Evolutionary conservation across 805 yeast genomes (phyloP), one percentile per base, ranked within the genome.

Genomic region (Scheffersomyces amazonensis): DNA sequence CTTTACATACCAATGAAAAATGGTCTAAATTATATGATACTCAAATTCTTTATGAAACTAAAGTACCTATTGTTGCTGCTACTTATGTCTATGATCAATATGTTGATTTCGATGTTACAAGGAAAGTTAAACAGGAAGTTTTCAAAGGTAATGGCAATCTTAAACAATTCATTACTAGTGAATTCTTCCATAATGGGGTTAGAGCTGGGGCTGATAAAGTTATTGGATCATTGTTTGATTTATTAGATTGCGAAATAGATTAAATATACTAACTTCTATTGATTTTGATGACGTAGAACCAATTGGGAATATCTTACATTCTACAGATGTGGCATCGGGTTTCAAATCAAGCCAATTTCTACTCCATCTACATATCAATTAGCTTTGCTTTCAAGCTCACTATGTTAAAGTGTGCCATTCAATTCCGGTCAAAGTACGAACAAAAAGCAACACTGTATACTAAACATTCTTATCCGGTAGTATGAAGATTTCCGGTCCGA

Each of bases 181-280:
- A 74, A 37, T 66, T 52, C 40, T 75, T 76, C 53, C 81, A 76
- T 47, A 69, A 72, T 44, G 82, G 82, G 0, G 45, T 73, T 12
- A 57, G 76, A 20, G 66, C 66, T 0, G 59, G 65, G 33, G 60
- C 76, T 1, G 62, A 58, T 4, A 57, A 47, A 18, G 67, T 76
- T 2, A 46, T 75, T 38, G 66, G 62, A 2, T 44, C 57, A 2
- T 56, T 76, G 32, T 71, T 73, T 51, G 49, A 41, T 19, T 47
- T 75, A 20, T 47, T 74, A 2, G 67, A 68, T 6, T 43, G 53
- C 10, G 80, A 71, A 19, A 53, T 65, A 16, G 71, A 69, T 43
- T 69, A 52, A 28, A 22, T 12, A n/a, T n/a, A n/a, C n/a, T n/a
- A n/a, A n/a, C n/a, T n/a, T n/a, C n/a, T n/a, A n/a, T n/a, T n/a